These are phyloP conservation scores for Emericellopsis cladophorae DNA, from an alignment of 2,329 filamentous ascomycete species.

Conservation along the genomic window DNA sequence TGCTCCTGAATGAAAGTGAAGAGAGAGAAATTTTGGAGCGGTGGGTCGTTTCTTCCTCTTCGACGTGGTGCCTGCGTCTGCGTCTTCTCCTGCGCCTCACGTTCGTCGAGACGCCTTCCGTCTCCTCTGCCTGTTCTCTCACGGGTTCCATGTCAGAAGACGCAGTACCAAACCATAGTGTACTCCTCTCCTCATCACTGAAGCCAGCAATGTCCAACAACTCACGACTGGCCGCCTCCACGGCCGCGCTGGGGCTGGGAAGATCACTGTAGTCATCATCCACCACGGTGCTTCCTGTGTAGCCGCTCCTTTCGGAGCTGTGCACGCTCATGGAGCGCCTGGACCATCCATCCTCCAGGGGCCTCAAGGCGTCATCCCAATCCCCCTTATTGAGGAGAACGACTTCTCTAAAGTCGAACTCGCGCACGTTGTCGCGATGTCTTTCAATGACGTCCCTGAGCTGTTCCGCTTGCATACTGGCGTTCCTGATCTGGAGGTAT, in stretches of 20 bases:
- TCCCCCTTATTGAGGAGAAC: constrained; percentile 52
- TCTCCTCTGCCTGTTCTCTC: constrained; percentile 17
- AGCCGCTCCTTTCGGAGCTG: constrained; percentile 10
- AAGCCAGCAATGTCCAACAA: constrained; percentile 25
- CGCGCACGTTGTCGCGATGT: constrained; percentile 56
- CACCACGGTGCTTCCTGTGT: constrained; percentile 16
- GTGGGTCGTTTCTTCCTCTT: constrained; percentile 11
- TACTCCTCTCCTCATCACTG: constrained; percentile 17
- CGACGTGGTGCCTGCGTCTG: constrained; percentile 21
- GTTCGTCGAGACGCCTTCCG: constrained; percentile 29
- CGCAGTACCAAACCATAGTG: constrained; percentile 13
- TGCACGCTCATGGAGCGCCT: constrained; percentile 13
- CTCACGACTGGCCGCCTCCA: constrained; percentile 37
- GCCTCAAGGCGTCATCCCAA: constrained; percentile 75
- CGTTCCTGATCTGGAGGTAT: constrained; percentile 60
- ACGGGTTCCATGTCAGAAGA: no score
- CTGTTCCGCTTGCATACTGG: constrained; percentile 57
- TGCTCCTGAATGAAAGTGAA: no score
- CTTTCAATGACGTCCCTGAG: constrained; percentile 54
- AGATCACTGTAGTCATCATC: constrained; percentile 23
- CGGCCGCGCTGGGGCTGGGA: constrained; percentile 37
- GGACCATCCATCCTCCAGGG: constrained; percentile 38
- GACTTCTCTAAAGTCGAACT: constrained; percentile 73
- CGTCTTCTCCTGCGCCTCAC: constrained; percentile 23
- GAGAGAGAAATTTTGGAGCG: constrained; percentile 6